Evolutionary conservation across 108 stramenopile species (phyloP), one percentile per base, ranked within the genome.

Genomic region (Skeletonema tropicum): DNA sequence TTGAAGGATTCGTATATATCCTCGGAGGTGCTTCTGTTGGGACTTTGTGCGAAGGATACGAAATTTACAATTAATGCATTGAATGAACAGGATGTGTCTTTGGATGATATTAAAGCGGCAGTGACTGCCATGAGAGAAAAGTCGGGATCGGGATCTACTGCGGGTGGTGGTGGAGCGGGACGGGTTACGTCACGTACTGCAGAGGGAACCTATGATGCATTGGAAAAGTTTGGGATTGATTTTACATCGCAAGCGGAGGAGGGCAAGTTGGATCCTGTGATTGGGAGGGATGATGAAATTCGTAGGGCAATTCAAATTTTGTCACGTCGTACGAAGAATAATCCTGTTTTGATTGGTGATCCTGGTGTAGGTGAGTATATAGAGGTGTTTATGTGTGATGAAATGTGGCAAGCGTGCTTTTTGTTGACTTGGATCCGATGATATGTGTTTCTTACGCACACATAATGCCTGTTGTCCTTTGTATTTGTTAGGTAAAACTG

Each of bases 231-330:
- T 74, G 94, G 96, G 1, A 83, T 97, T 30, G 99, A 99, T 75
- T 96, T 99, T 63, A 98, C 97, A 6, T 84, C 85, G 55, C 88
- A 83, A 12, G 99, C 94, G 15, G 79, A 74, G 25, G 75, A 91
- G 48, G 94, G 94, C 26, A 91, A 92, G 52, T 75, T 95, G 9
- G 98, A 99, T 78, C 99, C 98, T 5, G 99, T 99, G 30, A 98
- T 99, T 75, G 99, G 99, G 7, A 86, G 99, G 7, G 99, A 99
- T 68, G 97, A 97, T 55, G 98, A 99, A 80, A 98, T 99, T 68
- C 94, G 99, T 17, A 85, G 87, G 26, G 98, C 90, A 39, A 96
- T 99, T 75, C 97, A 97, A 76, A 97, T 99, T 58, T 87, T 99
- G 29, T 90, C 91, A 60, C 89, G 99, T 21, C 87, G 98, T 31